A percentile compares a stretch with the other conserved stretches of the same genome.
phyloP scores from a whole-genome alignment of 495 filamentous ascomycete species.

The Achaetomiella virescens region DNA sequence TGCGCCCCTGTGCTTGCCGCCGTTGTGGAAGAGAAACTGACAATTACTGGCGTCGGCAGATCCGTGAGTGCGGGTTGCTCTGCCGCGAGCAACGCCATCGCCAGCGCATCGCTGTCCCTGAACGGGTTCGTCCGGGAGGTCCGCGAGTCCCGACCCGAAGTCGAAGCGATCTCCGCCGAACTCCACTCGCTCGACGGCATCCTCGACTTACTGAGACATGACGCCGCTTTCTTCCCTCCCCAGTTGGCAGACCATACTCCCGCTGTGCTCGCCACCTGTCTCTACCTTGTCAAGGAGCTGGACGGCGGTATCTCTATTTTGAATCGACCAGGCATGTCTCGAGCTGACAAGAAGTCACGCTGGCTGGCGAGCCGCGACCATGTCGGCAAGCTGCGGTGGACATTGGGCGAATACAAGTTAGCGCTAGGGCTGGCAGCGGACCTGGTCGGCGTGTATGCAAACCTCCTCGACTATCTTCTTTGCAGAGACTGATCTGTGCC shows the following conservation, averaged over 20 bases:
- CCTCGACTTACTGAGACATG: constrained; percentile 40
- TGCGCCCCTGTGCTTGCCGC: background rate
- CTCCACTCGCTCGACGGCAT: constrained; percentile 43
- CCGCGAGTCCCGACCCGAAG: constrained; percentile 40
- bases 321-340: constrained; percentile 25
- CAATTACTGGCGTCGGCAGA: constrained; percentile 14
- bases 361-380: constrained; percentile 36
- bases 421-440: constrained; percentile 38
- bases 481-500: background rate
- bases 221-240: constrained; percentile 34
- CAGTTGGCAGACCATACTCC: constrained; percentile 34
- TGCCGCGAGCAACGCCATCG: constrained; percentile 31
- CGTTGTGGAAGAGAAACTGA: background rate
- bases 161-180: constrained; percentile 42
- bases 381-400: constrained; percentile 27
- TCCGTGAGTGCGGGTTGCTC: constrained; percentile 40
- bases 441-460: constrained; percentile 34
- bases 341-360: constrained; percentile 35
- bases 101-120: constrained; percentile 25
- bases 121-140: constrained; percentile 40
- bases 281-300: constrained; percentile 31
- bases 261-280: constrained; percentile 32
- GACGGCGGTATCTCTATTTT: constrained; percentile 29
- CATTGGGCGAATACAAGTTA: constrained; percentile 35
- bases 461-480: background rate